These are phyloP conservation scores for Yarrowia sp. DNA, from an alignment of 805 yeast genomes.

Conservation along the genomic window DNA sequence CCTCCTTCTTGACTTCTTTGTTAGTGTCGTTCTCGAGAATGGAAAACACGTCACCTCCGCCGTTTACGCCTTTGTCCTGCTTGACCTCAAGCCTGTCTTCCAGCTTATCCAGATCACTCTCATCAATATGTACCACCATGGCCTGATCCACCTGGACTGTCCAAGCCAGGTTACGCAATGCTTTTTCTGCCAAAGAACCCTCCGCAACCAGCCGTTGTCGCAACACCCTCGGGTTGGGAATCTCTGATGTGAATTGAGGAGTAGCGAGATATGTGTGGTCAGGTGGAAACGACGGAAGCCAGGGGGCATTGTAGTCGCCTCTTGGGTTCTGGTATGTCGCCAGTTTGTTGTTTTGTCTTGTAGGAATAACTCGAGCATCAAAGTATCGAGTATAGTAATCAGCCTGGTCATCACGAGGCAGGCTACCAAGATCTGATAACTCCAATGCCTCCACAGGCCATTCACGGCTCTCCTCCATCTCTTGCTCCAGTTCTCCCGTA, in stretches of 20 bases:
- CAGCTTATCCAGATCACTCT: conserved; percentile 23
- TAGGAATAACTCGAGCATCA: conserved; percentile 14
- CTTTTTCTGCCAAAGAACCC: conserved; percentile 74
- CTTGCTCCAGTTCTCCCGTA: conserved; percentile 36
- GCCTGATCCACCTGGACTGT: conserved; percentile 28
- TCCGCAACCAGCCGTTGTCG: conserved; percentile 74
- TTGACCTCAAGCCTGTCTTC: conserved; percentile 21
- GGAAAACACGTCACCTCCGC: background rate
- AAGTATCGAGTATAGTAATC: conserved; percentile 18
- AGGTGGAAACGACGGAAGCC: conserved; percentile 89
- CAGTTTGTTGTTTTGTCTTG: conserved; percentile 44
- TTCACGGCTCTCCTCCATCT: conserved; percentile 26
- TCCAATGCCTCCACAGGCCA: conserved; percentile 11
- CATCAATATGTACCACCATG: conserved; percentile 26
- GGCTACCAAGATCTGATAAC: background rate
- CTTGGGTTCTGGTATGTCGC: conserved; percentile 49
- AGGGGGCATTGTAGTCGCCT: conserved; percentile 56
- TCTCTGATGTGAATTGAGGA: conserved; percentile 58
- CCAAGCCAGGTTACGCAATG: conserved; percentile 57
- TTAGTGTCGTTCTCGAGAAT: conserved; percentile 12
- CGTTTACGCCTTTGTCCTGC: background rate
- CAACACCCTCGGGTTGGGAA: conserved; percentile 67
- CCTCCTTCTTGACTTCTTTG: conserved; percentile 13
- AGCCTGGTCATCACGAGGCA: conserved; percentile 14
- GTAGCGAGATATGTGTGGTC: conserved; percentile 86